Conservation (phyloP, 441 rosid species). For the Syzygium malaccense region DNA sequence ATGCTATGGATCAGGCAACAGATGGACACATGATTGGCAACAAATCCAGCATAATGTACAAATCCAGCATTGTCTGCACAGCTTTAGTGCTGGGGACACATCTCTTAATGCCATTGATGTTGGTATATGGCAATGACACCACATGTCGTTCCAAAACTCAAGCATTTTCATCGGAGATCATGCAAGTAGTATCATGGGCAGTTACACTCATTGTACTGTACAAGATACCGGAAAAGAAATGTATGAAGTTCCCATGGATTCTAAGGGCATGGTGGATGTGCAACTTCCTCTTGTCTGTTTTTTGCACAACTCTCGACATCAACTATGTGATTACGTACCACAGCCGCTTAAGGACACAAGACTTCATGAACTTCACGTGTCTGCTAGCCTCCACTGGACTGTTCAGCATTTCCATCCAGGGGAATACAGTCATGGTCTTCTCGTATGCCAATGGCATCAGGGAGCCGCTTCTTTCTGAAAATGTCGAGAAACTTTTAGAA, state of each 20-base stretch:
- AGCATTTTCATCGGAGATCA: neutral
- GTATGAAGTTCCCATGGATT: conserved; percentile 53
- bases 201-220: conserved; percentile 26
- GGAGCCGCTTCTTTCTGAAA: conserved; percentile 55
- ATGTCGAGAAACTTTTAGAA: conserved; percentile 21
- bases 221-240: conserved; percentile 21
- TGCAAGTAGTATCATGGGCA: conserved; percentile 47
- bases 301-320: conserved; percentile 26
- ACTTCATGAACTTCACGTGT: conserved; percentile 37
- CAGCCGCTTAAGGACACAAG: conserved; percentile 24
- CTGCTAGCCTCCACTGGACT: conserved; percentile 51
- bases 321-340: conserved; percentile 24
- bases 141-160: conserved; percentile 12
- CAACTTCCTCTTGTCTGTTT: conserved; percentile 47
- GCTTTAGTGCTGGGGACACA: conserved; percentile 38
- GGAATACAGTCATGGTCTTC: conserved; percentile 49
- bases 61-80: conserved; percentile 37
- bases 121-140: conserved; percentile 20
- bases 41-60: conserved; percentile 42
- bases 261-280: conserved; percentile 86
- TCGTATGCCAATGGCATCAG: conserved; percentile 19
- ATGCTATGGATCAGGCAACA: conserved; percentile 39
- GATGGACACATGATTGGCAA: conserved; percentile 24
- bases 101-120: conserved; percentile 32
- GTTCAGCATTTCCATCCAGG: conserved; percentile 51